Evolutionary conservation across 129 eudicot genomes (phyloP), one percentile per base, ranked within the genome.

Genomic region (Saposhnikovia divaricata): DNA sequence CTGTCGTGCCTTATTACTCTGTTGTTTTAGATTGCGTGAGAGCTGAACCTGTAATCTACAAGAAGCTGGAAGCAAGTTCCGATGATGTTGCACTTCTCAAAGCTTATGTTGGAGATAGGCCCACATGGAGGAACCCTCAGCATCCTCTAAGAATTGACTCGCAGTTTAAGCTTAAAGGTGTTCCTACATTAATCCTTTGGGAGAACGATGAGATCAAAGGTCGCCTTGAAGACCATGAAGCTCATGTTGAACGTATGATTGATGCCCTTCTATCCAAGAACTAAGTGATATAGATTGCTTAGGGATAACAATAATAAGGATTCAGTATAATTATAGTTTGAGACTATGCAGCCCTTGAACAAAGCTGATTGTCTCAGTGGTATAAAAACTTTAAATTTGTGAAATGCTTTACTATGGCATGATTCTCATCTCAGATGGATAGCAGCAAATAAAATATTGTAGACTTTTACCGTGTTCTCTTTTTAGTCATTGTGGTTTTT

Each of bases 201-300:
- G 96, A 92, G 78, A 80, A 88, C 25, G 92, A 87, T 63, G 86
- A 82, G 25, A 81, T 90, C 45, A 86, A 87, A 80, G 97, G 87
- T 72, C 93, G 96, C 66, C 98, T 94, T 59, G 97, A 92, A 85
- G 98, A 94, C 79, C 91, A 94, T 55, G 98, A 94, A 86, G 96
- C 98, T 55, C 96, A 94, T 70, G 16, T 88, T 25, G 96, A 87
- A 72, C 73, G 71, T 78, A 94, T 87, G 77, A 90, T 94, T 42
- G 90, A 87, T 23, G 85, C 85, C 47, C 97, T 92, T 79, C 53
- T 93, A n/a, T 59, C 86, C 63, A 79, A 76, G 44, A 85, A 87
- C 39, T 90, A 83, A 84, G 42, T 27, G 28, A 74, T 25, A 27
- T 25, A 25, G 59, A 44, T 74, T 45, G 28, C 21, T n/a, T 27